Percentiles rank a stretch among this genome's conserved stretches.
These are phyloP conservation scores for Saccharomyces paradoxus DNA, from an alignment of 805 yeast genomes.

Conservation along the genomic window DNA sequence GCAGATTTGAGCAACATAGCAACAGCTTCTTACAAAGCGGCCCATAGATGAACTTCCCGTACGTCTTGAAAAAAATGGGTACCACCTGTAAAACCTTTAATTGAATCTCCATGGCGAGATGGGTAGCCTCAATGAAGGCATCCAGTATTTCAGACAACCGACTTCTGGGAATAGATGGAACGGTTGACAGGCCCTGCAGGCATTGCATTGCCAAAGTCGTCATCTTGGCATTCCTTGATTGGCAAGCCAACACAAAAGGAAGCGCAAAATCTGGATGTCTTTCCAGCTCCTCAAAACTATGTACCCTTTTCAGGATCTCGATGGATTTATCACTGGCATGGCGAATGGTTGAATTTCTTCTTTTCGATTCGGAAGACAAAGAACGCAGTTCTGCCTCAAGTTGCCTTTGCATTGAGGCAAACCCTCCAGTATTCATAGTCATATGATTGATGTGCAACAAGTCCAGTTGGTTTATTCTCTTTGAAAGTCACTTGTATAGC, in stretches of 20 bases:
- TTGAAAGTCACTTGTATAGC: background rate
- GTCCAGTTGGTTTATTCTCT: background rate
- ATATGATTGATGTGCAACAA: background rate
- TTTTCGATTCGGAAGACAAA: conserved; percentile 59
- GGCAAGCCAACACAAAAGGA: conserved; percentile 69
- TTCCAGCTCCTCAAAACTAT: conserved; percentile 30
- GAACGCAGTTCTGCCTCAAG: conserved; percentile 49
- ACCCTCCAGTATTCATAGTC: conserved; percentile 15
- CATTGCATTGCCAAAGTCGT: conserved; percentile 66
- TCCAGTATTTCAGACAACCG: conserved; percentile 51
- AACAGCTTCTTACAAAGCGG: conserved; percentile 50
- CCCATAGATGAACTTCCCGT: conserved; percentile 48
- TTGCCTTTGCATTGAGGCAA: conserved; percentile 18
- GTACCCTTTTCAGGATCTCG: conserved; percentile 35
- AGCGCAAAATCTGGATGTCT: conserved; percentile 46
- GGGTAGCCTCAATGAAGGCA: conserved; percentile 64
- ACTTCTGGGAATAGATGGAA: conserved; percentile 45
- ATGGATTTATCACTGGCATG: conserved; percentile 49
- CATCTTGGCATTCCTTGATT: conserved; percentile 65
- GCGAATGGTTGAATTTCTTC: conserved; percentile 63
- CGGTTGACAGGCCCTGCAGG: conserved; percentile 50
- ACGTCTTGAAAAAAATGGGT: conserved; percentile 64
- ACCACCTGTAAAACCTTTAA: conserved; percentile 76
- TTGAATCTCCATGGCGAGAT: conserved; percentile 73
- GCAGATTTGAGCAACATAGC: conserved; percentile 53